phyloP scores from a whole-genome alignment of 345 rosid species.

The Ceriops zippeliana region DNA sequence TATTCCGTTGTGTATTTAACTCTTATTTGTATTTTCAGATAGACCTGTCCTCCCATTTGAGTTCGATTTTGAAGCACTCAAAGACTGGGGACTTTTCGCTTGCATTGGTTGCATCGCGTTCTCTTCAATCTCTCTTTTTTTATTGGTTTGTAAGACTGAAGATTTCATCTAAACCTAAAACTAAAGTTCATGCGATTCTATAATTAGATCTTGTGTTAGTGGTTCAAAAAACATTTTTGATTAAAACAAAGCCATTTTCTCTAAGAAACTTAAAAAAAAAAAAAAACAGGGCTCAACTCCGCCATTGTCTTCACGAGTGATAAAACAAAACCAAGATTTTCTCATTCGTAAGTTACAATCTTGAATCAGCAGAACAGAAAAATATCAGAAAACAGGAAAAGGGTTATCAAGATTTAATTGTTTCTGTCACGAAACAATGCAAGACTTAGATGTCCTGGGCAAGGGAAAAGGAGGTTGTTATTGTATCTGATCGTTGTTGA shows the following conservation, averaged over 20 bases:
- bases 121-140: background rate
- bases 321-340: conserved; percentile 2
- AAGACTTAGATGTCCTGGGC: no score
- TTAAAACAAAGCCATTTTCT: conserved; percentile 61
- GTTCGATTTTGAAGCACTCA: conserved; percentile 7
- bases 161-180: no score
- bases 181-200: no score
- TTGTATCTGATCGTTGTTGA: no score
- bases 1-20: no score
- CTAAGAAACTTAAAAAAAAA: conserved; percentile 44
- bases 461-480: no score
- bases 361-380: background rate
- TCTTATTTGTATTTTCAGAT: no score
- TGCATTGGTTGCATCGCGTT: background rate
- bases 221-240: conserved; percentile 5
- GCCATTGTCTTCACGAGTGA: conserved; percentile 29
- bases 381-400: background rate
- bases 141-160: no score
- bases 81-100: background rate
- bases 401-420: background rate
- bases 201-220: no score
- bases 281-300: conserved; percentile 29
- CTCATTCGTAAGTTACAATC: background rate
- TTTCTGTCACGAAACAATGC: no score
- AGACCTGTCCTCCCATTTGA: background rate